phyloP scores from a whole-genome alignment of 1,284 basidiomycete species.

The Microbotryomycetes sp. region DNA sequence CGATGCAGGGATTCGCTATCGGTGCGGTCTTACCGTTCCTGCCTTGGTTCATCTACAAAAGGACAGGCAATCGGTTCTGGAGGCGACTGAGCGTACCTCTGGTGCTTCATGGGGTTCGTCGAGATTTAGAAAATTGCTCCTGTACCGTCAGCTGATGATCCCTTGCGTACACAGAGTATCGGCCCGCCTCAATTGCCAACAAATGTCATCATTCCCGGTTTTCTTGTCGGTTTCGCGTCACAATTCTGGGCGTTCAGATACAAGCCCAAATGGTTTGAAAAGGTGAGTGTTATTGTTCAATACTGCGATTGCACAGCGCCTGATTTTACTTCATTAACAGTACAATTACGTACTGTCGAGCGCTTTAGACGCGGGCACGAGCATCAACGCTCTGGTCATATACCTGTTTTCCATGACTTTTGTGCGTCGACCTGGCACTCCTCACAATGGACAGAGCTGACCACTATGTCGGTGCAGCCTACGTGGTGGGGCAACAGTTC shows the following conservation, averaged over 20 bases:
- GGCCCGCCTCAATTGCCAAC: constrained; percentile 36
- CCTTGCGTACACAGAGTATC: constrained; percentile 28
- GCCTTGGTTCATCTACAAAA: constrained; percentile 34
- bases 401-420: constrained; percentile 33
- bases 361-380: constrained; percentile 36
- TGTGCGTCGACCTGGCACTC: background rate
- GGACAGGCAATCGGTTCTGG: constrained; percentile 27
- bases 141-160: no score
- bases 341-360: constrained; percentile 31
- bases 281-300: constrained; percentile 20
- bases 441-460: background rate
- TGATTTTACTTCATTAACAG: constrained; percentile 6
- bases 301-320: no score
- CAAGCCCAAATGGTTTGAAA: constrained; percentile 36
- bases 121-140: background rate
- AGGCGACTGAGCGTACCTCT: constrained; percentile 34
- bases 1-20: constrained; percentile 35
- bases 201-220: constrained; percentile 36
- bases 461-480: background rate
- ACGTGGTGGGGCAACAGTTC: constrained; percentile 33
- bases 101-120: constrained; percentile 32
- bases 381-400: constrained; percentile 35
- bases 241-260: constrained; percentile 36
- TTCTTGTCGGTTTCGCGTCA: constrained; percentile 32
- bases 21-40: constrained; percentile 35